phyloP scores from a whole-genome alignment of 2,329 filamentous ascomycete species.

The Curvularia eragrostidis region DNA sequence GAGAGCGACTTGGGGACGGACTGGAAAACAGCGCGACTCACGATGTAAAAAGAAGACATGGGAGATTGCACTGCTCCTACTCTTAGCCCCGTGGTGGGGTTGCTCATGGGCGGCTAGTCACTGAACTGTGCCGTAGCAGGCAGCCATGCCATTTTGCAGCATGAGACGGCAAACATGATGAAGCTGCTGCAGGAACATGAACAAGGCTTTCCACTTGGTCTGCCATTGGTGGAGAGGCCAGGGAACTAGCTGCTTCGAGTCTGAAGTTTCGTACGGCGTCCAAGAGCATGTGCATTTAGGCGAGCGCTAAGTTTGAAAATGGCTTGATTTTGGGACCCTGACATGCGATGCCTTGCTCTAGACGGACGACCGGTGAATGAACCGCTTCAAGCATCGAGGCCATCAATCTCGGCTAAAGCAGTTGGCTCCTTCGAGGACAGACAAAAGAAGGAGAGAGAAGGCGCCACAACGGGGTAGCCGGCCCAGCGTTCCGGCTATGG shows the following conservation, averaged over 20 bases:
- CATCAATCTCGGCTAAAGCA: constrained; percentile 37
- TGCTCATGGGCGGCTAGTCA: constrained; percentile 35
- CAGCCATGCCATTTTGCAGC: constrained; percentile 33
- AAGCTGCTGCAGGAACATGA: constrained; percentile 34
- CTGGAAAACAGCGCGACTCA: constrained; percentile 31
- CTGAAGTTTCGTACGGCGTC: constrained; percentile 16
- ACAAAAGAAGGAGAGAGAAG: constrained; percentile 1
- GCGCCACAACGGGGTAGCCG: constrained; percentile 22
- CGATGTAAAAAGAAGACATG: constrained; percentile 31
- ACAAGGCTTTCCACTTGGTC: constrained; percentile 1
- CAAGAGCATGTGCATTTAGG: constrained; percentile 23
- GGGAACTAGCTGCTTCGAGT: constrained; percentile 27
- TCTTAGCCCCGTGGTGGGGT: constrained; percentile 27
- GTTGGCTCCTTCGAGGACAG: constrained; percentile 5
- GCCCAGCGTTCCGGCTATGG: constrained; percentile 24
- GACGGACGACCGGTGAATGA: constrained; percentile 32
- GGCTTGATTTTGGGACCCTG: constrained; percentile 23
- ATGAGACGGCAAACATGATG: constrained; percentile 29
- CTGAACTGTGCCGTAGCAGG: constrained; percentile 31
- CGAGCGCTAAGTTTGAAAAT: constrained; percentile 30
- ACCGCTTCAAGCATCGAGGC: constrained; percentile 25
- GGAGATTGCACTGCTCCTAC: constrained; percentile 39
- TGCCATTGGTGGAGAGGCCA: constrained; percentile 25
- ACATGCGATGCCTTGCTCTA: constrained; percentile 25
- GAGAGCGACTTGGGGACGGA: constrained; percentile 37